Conservation (phyloP, 768 basidiomycete species). For the Cantharellus anzutake region DNA sequence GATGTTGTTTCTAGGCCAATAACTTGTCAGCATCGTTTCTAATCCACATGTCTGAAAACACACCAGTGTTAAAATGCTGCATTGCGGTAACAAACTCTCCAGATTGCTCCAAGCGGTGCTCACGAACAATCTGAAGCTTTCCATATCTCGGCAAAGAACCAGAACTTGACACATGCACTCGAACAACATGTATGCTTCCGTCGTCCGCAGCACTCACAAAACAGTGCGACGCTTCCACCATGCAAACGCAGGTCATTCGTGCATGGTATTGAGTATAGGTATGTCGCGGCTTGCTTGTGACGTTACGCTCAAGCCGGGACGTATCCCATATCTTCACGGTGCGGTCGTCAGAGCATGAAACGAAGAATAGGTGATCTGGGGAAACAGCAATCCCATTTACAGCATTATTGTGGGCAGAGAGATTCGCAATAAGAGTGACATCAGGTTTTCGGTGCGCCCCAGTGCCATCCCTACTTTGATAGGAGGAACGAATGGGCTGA, state of each 20-base stretch:
- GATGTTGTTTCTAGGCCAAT: conserved; percentile 42
- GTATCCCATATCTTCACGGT: conserved; percentile 31
- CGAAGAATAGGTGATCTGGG: conserved; percentile 81
- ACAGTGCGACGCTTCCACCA: conserved; percentile 73
- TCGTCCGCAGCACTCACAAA: conserved; percentile 36
- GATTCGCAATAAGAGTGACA: conserved; percentile 65
- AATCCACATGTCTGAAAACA: conserved; percentile 1
- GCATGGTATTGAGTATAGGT: conserved; percentile 34
- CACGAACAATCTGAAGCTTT: conserved; percentile 62
- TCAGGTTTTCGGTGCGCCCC: conserved; percentile 35
- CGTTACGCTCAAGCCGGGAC: conserved; percentile 81
- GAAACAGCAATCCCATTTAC: conserved; percentile 71
- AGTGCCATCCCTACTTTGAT: conserved; percentile 33
- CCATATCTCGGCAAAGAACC: conserved; percentile 65
- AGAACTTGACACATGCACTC: conserved; percentile 52
- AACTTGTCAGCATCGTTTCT: background rate
- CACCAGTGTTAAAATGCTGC: conserved; percentile 63
- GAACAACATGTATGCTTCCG: conserved; percentile 32
- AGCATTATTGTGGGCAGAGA: conserved; percentile 63
- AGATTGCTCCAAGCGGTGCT: conserved; percentile 48
- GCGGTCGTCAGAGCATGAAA: conserved; percentile 23
- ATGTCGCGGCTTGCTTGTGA: conserved; percentile 50
- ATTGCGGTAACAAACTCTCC: conserved; percentile 55
- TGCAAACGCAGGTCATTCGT: conserved; percentile 47
- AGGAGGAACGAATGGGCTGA: conserved; percentile 48